Percentiles rank a stretch among this genome's conserved stretches.
Evolutionary conservation across 2,329 filamentous ascomycete genomes (phyloP).

Genomic region (Neoarthrinium moseri): DNA sequence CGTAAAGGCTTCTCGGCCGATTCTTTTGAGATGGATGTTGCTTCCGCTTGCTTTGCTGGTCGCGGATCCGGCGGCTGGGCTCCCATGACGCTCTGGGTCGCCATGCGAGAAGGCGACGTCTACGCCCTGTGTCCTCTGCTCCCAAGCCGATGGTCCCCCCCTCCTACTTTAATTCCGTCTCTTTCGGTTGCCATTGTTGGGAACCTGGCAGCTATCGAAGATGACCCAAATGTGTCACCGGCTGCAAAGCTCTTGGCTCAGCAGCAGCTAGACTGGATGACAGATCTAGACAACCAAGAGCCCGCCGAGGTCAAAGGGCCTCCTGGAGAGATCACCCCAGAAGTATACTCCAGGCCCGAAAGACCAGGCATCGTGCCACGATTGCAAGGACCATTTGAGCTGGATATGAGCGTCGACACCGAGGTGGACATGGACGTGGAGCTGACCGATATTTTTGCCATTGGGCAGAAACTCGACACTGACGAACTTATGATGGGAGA

Average conservation of each 20-base stretch:
- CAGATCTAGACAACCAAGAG: conserved; percentile 63
- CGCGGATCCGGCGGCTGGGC: conserved; percentile 80
- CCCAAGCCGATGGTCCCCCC: conserved; percentile 80
- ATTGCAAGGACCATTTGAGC: conserved; percentile 61
- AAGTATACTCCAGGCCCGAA: conserved; percentile 57
- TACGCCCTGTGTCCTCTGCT: conserved; percentile 91
- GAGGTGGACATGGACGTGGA: conserved; percentile 56
- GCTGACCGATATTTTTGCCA: conserved; percentile 61
- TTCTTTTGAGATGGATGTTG: conserved; percentile 89
- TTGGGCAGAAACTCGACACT: conserved; percentile 60
- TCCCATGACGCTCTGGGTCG: conserved; percentile 93
- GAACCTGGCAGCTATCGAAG: conserved; percentile 63
- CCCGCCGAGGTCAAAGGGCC: conserved; percentile 51
- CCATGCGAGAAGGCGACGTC: conserved; percentile 91
- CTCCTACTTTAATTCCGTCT: conserved; percentile 74
- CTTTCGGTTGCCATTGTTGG: conserved; percentile 80
- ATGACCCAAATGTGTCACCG: conserved; percentile 53
- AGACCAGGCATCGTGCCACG: conserved; percentile 58
- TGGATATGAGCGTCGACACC: conserved; percentile 52
- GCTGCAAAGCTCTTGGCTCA: conserved; percentile 57
- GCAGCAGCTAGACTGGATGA: conserved; percentile 68
- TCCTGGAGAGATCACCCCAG: conserved; percentile 46
- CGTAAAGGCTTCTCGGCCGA: conserved; percentile 87
- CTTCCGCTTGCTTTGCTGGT: conserved; percentile 76
- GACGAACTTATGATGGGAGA: conserved; percentile 63